Evolutionary conservation across 2,329 filamentous ascomycete species (phyloP).

Genomic region (Colletotrichum godetiae): DNA sequence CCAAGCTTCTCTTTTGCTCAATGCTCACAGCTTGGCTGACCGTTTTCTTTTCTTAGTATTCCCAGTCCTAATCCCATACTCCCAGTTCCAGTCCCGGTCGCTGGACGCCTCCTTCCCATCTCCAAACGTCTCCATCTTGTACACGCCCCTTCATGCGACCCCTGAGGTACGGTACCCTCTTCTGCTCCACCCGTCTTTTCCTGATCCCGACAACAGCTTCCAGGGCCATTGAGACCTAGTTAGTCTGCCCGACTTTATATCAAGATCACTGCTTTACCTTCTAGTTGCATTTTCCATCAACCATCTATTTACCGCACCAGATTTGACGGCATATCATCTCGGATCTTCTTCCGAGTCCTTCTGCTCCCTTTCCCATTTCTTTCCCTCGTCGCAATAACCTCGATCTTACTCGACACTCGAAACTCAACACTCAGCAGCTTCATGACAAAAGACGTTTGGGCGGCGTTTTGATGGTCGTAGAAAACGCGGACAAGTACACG

Average conservation of each 20-base stretch:
- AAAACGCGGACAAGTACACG: background rate
- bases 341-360: background rate
- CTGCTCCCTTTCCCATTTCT: background rate
- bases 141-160: slow-evolving; percentile 29
- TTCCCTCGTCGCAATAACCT: background rate
- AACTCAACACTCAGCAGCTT: no score
- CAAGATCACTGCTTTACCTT: slow-evolving; percentile 7
- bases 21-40: background rate
- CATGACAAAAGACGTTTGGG: background rate
- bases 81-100: background rate
- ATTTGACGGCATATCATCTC: background rate
- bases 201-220: background rate
- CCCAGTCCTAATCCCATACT: background rate
- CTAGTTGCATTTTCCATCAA: background rate
- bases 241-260: slow-evolving; percentile 7
- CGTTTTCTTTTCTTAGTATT: slow-evolving; percentile 6
- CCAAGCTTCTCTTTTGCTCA: background rate
- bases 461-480: background rate
- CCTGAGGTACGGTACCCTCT: slow-evolving; percentile 12
- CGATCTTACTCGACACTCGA: background rate
- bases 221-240: background rate
- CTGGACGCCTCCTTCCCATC: background rate
- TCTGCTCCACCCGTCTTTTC: slow-evolving; percentile 1
- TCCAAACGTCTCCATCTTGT: slow-evolving; percentile 11
- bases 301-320: background rate